Conservation (phyloP, 805 yeast genomes). For the Lipomyces orientalis region DNA sequence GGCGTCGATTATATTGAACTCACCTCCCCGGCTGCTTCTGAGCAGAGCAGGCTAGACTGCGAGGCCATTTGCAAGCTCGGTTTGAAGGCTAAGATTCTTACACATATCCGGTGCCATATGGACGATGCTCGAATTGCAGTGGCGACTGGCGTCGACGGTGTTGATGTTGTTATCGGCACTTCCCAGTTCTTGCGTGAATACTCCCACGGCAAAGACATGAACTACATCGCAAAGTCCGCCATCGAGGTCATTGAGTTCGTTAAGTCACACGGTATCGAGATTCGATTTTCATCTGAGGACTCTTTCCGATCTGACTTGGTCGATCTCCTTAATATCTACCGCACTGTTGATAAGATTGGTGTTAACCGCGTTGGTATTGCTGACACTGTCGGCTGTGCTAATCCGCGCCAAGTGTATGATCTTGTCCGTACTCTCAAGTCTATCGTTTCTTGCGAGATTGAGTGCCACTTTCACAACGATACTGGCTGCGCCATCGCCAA, state of each 20-base stretch:
- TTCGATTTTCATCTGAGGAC: conserved; percentile 95
- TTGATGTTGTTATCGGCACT: conserved; percentile 97
- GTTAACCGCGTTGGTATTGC: conserved; percentile 99
- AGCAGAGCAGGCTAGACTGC: conserved; percentile 90
- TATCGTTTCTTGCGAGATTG: conserved; percentile 95
- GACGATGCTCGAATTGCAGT: conserved; percentile 98
- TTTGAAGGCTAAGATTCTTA: conserved; percentile 89
- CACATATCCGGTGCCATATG: conserved; percentile 98
- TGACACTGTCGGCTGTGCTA: conserved; percentile 98
- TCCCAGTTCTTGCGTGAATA: conserved; percentile 92
- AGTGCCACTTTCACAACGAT: conserved; percentile 98
- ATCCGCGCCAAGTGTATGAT: conserved; percentile 98
- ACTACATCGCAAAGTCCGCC: conserved; percentile 93
- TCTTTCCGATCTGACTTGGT: conserved; percentile 96
- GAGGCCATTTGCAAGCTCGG: conserved; percentile 98
- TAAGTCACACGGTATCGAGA: conserved; percentile 95
- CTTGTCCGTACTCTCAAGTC: conserved; percentile 90
- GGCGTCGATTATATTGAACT: conserved; percentile 98
- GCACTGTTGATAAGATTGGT: conserved; percentile 96
- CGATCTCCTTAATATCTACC: conserved; percentile 91
- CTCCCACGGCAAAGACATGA: conserved; percentile 98
- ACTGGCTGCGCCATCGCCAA: conserved; percentile 99
- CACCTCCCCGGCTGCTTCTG: conserved; percentile 97
- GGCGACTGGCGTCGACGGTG: conserved; percentile 98
- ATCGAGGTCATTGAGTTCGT: conserved; percentile 97